These are phyloP conservation scores for Blastobotrys indianensis DNA, from an alignment of 1,139 yeast genomes.

Conservation along the genomic window DNA sequence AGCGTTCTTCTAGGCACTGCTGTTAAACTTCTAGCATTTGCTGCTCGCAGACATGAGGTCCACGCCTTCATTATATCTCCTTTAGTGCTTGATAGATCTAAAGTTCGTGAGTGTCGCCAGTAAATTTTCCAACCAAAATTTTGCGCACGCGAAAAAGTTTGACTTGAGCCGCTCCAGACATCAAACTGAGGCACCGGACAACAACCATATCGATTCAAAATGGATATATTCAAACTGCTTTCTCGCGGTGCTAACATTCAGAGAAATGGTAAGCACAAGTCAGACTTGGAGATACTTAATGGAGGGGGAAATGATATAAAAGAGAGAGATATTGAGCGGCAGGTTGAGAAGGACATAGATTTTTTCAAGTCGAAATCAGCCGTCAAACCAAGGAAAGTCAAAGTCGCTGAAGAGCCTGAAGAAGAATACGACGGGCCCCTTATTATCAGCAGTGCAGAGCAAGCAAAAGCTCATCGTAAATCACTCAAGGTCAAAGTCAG, in stretches of 20 bases:
- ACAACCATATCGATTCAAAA: constrained; percentile 25
- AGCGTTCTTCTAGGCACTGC: constrained; percentile 18
- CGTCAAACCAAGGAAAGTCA: background rate
- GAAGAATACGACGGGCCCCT: constrained; percentile 38
- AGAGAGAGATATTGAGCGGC: constrained; percentile 31
- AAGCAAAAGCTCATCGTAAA: constrained; percentile 54
- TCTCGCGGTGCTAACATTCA: constrained; percentile 79
- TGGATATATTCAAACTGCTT: constrained; percentile 87
- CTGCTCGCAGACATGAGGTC: too few species aligned
- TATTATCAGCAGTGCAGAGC: constrained; percentile 47
- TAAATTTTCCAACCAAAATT: background rate
- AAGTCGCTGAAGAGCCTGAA: constrained; percentile 25
- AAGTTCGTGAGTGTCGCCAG: too few species aligned
- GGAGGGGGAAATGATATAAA: constrained; percentile 38
- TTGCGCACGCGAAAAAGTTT: background rate
- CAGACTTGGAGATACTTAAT: constrained; percentile 28
- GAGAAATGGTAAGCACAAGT: constrained; percentile 37
- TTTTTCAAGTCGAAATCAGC: constrained; percentile 41
- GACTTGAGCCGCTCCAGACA: background rate
- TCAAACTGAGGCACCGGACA: too few species aligned
- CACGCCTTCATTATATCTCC: too few species aligned
- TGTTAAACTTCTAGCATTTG: too few species aligned
- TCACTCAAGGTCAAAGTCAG: constrained; percentile 56
- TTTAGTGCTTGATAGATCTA: too few species aligned
- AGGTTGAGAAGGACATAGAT: constrained; percentile 46